Percentiles rank a stretch among this genome's conserved stretches.
phyloP scores from a whole-genome alignment of 805 yeast species.

The Priceomyces fermenticarens region DNA sequence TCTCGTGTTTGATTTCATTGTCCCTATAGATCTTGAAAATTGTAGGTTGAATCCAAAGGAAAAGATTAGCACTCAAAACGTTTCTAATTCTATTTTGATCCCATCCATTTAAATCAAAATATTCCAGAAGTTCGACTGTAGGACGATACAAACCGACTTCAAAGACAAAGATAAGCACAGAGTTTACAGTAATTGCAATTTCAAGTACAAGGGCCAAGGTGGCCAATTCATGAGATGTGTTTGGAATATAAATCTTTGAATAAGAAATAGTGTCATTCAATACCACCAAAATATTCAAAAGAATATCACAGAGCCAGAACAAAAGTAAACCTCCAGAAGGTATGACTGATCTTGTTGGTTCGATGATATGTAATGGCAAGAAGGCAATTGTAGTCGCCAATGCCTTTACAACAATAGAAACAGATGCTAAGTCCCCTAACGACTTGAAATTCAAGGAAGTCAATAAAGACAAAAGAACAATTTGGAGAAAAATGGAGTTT shows the following conservation, averaged over 20 bases:
- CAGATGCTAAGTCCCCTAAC: slow-evolving; percentile 5
- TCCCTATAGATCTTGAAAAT: slow-evolving; percentile 21
- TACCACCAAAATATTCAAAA: slow-evolving; percentile 10
- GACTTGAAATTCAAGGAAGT: slow-evolving; percentile 7
- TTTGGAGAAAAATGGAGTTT: slow-evolving; percentile 15
- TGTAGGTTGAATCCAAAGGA: slow-evolving; percentile 25
- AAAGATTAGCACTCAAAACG: slow-evolving; percentile 20
- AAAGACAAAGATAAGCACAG: slow-evolving; percentile 12
- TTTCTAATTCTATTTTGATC: slow-evolving; percentile 14
- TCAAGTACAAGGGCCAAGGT: slow-evolving; percentile 10
- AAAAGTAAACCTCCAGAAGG: slow-evolving; percentile 37
- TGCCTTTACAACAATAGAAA: slow-evolving; percentile 6
- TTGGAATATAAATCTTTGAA: slow-evolving; percentile 14
- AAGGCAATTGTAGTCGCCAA: slow-evolving; percentile 16
- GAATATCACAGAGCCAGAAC: slow-evolving; percentile 30
- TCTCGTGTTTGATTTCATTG: slow-evolving; percentile 35
- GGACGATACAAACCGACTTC: slow-evolving; percentile 18
- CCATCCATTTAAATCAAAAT: slow-evolving; percentile 24
- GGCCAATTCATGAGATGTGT: slow-evolving; percentile 2
- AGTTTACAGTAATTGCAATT: slow-evolving; percentile 11
- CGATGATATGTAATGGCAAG: slow-evolving; percentile 44
- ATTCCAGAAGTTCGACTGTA: slow-evolving; percentile 16
- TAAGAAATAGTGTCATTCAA: slow-evolving; percentile 18
- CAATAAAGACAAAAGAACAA: slow-evolving; percentile 6
- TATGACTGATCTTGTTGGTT: slow-evolving; percentile 35